These are phyloP conservation scores for Paramarasmius palmivorus DNA, from an alignment of 1,284 basidiomycete genomes.

Conservation along the genomic window DNA sequence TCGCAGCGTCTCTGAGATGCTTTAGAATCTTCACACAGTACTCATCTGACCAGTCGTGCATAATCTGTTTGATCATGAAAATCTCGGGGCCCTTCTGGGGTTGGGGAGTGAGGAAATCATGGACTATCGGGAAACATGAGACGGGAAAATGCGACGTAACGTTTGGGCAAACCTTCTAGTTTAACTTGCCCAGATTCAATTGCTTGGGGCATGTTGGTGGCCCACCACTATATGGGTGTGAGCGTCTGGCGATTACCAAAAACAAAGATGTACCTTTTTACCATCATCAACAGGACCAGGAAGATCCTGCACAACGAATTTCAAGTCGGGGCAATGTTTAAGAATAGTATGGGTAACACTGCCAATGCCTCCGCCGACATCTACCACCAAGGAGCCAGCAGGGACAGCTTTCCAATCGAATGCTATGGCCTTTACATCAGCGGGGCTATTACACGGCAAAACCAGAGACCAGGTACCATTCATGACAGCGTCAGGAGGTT, in stretches of 20 bases:
- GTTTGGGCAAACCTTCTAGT: constrained; percentile 8
- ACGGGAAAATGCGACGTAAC: not conserved
- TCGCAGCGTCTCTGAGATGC: constrained; percentile 30
- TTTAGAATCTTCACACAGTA: constrained; percentile 29
- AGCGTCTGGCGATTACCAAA: not conserved
- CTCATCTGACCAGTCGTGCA: constrained; percentile 37
- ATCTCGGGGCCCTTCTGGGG: constrained; percentile 28
- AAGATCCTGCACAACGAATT: constrained; percentile 26
- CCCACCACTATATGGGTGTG: constrained; percentile 11
- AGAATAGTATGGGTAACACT: constrained; percentile 9
- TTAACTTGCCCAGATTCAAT: constrained; percentile 9
- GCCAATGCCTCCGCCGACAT: constrained; percentile 28
- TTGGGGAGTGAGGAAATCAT: constrained; percentile 36
- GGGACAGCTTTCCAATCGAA: constrained; percentile 20
- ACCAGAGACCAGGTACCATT: constrained; percentile 5
- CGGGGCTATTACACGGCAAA: not conserved
- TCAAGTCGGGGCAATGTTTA: constrained; percentile 20
- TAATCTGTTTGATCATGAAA: constrained; percentile 32
- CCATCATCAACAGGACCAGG: constrained; percentile 16
- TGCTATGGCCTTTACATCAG: not conserved
- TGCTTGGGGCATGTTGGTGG: constrained; percentile 8
- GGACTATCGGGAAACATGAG: constrained; percentile 21
- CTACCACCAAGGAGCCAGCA: constrained; percentile 20
- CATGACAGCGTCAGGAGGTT: constrained; percentile 4
- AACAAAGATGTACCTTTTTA: constrained; percentile 11